Conservation (phyloP, 192 early-diverging fungal genomes). For the Mortierella alpina region DNA sequence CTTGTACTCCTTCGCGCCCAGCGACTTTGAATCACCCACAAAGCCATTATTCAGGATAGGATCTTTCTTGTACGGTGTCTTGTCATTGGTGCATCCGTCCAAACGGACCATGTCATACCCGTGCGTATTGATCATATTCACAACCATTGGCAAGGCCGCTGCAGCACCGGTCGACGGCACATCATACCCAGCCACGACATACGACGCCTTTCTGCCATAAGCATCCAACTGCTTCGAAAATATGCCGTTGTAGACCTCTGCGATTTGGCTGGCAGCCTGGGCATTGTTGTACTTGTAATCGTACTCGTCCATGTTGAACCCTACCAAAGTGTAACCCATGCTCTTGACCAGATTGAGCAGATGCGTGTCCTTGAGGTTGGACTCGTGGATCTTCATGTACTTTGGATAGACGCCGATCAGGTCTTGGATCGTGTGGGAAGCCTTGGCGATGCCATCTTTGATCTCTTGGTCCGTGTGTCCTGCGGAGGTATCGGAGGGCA, state of each 20-base stretch:
- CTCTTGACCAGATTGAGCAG: slow-evolving; percentile 50
- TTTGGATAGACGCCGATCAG: slow-evolving; percentile 63
- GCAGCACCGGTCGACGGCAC: slow-evolving; percentile 61
- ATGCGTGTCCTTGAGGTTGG: slow-evolving; percentile 54
- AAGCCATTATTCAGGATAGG: slow-evolving; percentile 37
- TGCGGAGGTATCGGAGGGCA: slow-evolving; percentile 55
- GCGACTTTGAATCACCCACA: slow-evolving; percentile 54
- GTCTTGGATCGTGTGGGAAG: slow-evolving; percentile 59
- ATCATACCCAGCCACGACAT: slow-evolving; percentile 61
- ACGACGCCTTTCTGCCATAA: slow-evolving; percentile 60
- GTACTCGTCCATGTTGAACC: slow-evolving; percentile 62
- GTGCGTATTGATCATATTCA: slow-evolving; percentile 55
- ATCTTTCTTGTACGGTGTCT: slow-evolving; percentile 59
- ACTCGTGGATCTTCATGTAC: slow-evolving; percentile 61
- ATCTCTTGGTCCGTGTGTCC: slow-evolving; percentile 54
- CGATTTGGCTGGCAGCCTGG: slow-evolving; percentile 41
- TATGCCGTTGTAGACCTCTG: slow-evolving; percentile 54
- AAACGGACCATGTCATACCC: slow-evolving; percentile 65
- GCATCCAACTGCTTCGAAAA: slow-evolving; percentile 61
- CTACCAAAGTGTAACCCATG: slow-evolving; percentile 58
- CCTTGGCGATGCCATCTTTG: slow-evolving; percentile 53
- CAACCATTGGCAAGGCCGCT: slow-evolving; percentile 55
- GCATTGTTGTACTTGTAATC: slow-evolving; percentile 61
- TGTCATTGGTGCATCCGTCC: slow-evolving; percentile 64
- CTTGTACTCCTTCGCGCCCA: slow-evolving; percentile 55